Percentiles rank a stretch among this genome's conserved stretches.
phyloP scores from a whole-genome alignment of 2,329 filamentous ascomycete species.

The Sporothrix protearum region DNA sequence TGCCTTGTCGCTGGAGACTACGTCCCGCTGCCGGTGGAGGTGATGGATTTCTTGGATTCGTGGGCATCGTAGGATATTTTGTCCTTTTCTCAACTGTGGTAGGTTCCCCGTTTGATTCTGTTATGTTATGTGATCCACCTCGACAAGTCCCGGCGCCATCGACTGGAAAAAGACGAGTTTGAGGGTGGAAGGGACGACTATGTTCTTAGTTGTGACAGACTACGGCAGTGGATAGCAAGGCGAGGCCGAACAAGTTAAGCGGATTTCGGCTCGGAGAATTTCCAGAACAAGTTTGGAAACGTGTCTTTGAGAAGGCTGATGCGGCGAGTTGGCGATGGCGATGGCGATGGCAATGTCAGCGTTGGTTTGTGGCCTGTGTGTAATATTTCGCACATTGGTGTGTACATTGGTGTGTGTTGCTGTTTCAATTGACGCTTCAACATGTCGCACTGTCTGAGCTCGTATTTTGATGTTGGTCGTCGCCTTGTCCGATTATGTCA shows the following conservation, averaged over 20 bases:
- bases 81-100: background rate
- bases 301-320: background rate
- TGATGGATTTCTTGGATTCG: background rate
- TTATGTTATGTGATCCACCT: conserved; percentile 7
- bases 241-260: background rate
- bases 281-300: background rate
- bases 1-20: conserved; percentile 15
- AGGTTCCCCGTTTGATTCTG: too few species aligned
- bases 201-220: background rate
- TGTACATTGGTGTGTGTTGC: background rate
- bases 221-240: background rate
- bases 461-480: background rate
- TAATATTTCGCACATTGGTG: background rate
- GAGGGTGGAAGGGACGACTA: background rate
- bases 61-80: background rate
- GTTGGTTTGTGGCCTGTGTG: background rate
- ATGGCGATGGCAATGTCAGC: background rate
- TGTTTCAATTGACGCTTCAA: background rate
- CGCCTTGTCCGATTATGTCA: background rate
- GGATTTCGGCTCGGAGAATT: background rate
- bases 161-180: background rate
- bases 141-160: conserved; percentile 14
- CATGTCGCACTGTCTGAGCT: background rate
- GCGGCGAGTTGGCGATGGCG: background rate
- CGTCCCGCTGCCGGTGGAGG: background rate